Percentiles rank a stretch among this genome's conserved stretches.
phyloP scores from a whole-genome alignment of 257 asterid species.

The Salvia splendens region DNA sequence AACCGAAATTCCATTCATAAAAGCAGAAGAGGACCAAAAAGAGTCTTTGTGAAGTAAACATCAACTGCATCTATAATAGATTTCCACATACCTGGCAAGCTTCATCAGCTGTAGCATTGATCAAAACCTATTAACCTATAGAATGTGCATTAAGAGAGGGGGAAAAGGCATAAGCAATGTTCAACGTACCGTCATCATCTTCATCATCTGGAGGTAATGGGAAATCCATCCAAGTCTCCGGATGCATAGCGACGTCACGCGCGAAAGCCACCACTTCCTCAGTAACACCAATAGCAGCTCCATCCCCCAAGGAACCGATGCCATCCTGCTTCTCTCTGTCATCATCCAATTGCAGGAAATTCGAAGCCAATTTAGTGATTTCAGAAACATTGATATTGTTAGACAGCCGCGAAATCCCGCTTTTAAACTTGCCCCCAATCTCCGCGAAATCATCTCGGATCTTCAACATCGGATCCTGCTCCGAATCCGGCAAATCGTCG shows the following conservation, averaged over 20 bases:
- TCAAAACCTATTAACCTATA: not conserved
- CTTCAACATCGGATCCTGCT: slow-evolving; percentile 51
- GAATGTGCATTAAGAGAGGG: slow-evolving; percentile 1
- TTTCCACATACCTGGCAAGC: not conserved
- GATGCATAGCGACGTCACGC: slow-evolving; percentile 80
- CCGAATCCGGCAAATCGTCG: slow-evolving; percentile 34
- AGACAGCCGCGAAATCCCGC: slow-evolving; percentile 78
- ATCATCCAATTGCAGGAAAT: slow-evolving; percentile 74
- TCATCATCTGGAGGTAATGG: slow-evolving; percentile 61
- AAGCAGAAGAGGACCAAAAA: not conserved
- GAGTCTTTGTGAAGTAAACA: too few relatives aligned
- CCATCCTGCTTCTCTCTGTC: slow-evolving; percentile 36
- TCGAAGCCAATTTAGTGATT: slow-evolving; percentile 83
- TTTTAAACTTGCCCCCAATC: slow-evolving; percentile 91
- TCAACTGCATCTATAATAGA: not conserved
- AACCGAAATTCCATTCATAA: slow-evolving; percentile 13
- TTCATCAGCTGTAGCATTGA: not conserved
- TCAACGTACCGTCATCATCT: slow-evolving; percentile 45
- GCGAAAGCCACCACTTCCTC: slow-evolving; percentile 82
- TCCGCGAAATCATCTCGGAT: slow-evolving; percentile 86
- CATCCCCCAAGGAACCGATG: slow-evolving; percentile 35
- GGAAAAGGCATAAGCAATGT: not conserved
- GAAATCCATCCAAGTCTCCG: slow-evolving; percentile 94
- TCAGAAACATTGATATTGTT: slow-evolving; percentile 81
- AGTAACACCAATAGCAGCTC: slow-evolving; percentile 78